Conservation (phyloP, 257 asterid species). For the Echites panduratus region DNA sequence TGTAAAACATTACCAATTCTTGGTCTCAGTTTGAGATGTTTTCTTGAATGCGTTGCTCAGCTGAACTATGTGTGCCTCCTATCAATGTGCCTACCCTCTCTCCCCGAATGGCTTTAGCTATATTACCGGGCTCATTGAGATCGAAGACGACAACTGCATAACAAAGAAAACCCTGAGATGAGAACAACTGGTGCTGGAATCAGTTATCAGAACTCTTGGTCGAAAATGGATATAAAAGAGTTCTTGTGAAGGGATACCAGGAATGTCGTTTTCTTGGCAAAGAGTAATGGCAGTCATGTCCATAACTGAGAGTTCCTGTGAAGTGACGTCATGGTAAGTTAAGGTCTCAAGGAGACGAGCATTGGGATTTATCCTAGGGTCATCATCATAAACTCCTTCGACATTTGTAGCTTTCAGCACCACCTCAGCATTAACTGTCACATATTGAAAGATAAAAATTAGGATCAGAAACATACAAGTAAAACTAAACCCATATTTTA, state of each 20-base stretch:
- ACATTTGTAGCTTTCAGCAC: conserved; percentile 95
- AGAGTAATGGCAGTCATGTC: conserved; percentile 94
- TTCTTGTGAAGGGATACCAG: conserved; percentile 37
- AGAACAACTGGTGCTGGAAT: background rate
- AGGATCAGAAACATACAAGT: conserved; percentile 1
- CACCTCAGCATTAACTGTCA: conserved; percentile 87
- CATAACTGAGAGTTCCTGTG: conserved; percentile 90
- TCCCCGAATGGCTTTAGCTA: conserved; percentile 75
- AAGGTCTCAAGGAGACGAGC: conserved; percentile 68
- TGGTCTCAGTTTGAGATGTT: conserved; percentile 1
- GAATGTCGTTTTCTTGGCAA: conserved; percentile 97
- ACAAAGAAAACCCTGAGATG: background rate
- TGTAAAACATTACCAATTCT: background rate
- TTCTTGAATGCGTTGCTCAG: conserved; percentile 31
- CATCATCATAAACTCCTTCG: conserved; percentile 85
- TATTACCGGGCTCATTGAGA: conserved; percentile 74
- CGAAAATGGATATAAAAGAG: conserved; percentile 9
- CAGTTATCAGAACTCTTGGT: background rate
- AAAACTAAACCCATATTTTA: background rate
- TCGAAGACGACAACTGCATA: conserved; percentile 84
- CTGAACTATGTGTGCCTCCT: conserved; percentile 42
- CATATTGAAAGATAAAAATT: background rate
- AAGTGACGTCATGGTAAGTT: conserved; percentile 71
- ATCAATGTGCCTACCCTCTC: conserved; percentile 75
- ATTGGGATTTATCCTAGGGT: conserved; percentile 63